These are phyloP conservation scores for Eucalyptus cloeziana DNA, from an alignment of 345 rosid genomes.

Conservation along the genomic window DNA sequence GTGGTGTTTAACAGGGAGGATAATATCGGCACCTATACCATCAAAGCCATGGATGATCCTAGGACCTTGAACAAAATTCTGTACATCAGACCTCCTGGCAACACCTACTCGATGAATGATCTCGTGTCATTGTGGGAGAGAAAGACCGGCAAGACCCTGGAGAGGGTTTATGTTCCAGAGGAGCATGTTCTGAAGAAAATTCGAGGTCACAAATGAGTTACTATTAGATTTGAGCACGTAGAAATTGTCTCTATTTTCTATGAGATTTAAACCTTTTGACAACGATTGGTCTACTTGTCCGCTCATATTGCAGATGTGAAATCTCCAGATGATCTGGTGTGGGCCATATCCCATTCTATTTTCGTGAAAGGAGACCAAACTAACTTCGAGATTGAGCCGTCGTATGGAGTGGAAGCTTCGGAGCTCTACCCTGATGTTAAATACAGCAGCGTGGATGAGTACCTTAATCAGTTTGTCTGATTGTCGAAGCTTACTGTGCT, in stretches of 20 bases:
- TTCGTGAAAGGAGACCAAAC: not conserved
- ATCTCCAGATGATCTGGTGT: not conserved
- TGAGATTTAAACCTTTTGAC: not conserved
- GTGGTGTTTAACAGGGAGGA: not conserved
- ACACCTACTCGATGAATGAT: not conserved
- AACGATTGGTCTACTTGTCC: not conserved
- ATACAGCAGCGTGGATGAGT: not conserved
- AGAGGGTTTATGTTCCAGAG: not conserved
- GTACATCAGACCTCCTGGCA: not conserved
- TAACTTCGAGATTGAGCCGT: not conserved
- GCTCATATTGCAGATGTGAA: not conserved
- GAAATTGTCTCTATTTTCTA: not conserved
- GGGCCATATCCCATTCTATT: not conserved
- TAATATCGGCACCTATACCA: not conserved
- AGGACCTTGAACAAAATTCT: conserved; percentile 1
- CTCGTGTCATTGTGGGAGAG: not conserved
- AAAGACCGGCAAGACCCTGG: not conserved
- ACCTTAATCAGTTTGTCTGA: not conserved
- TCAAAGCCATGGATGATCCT: not conserved
- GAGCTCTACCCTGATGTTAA: conserved; percentile 1
- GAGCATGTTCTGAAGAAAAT: not conserved
- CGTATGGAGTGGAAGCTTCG: not conserved
- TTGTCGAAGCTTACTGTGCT: not conserved
- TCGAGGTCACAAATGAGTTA: not conserved
- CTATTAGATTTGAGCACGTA: not conserved